phyloP scores from a whole-genome alignment of 805 yeast genomes.

The Cyberlindnera galapagoensis region DNA sequence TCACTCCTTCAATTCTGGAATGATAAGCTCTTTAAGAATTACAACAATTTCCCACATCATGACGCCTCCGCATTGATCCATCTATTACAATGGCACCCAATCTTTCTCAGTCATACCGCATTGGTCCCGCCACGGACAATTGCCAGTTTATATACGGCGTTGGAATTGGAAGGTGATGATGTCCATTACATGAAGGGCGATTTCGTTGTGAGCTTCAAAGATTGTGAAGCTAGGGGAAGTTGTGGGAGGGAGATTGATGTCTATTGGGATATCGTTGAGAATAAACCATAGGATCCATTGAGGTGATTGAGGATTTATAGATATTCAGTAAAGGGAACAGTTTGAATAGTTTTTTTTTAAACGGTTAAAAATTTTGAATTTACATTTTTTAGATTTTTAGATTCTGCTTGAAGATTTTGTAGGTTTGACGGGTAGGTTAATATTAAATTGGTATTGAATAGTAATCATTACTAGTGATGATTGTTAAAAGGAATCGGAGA shows the following conservation, averaged over 20 bases:
- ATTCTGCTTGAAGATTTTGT: no score
- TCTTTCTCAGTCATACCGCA: slow-evolving; percentile 62
- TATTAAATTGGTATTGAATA: no score
- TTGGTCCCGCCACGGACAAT: slow-evolving; percentile 60
- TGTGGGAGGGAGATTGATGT: slow-evolving; percentile 46
- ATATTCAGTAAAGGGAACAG: no score
- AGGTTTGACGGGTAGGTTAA: no score
- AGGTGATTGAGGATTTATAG: no score
- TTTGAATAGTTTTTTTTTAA: no score
- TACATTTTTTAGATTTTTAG: no score
- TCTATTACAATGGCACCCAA: slow-evolving; percentile 92
- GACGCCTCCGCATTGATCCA: slow-evolving; percentile 77
- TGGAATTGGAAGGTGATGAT: slow-evolving; percentile 36
- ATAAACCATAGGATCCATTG: no score
- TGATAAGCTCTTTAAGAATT: slow-evolving; percentile 64
- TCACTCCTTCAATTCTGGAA: slow-evolving; percentile 75
- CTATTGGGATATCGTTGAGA: slow-evolving; percentile 25
- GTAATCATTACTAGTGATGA: no score
- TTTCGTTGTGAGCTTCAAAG: slow-evolving; percentile 55
- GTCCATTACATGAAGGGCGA: slow-evolving; percentile 57
- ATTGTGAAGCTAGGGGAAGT: slow-evolving; percentile 41
- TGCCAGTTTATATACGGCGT: slow-evolving; percentile 37
- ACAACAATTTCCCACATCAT: slow-evolving; percentile 47
- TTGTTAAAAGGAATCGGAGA: no score
- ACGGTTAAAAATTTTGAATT: no score